Evolutionary conservation across 2,329 filamentous ascomycete species (phyloP).

Genomic region (Trichoderma sp.): DNA sequence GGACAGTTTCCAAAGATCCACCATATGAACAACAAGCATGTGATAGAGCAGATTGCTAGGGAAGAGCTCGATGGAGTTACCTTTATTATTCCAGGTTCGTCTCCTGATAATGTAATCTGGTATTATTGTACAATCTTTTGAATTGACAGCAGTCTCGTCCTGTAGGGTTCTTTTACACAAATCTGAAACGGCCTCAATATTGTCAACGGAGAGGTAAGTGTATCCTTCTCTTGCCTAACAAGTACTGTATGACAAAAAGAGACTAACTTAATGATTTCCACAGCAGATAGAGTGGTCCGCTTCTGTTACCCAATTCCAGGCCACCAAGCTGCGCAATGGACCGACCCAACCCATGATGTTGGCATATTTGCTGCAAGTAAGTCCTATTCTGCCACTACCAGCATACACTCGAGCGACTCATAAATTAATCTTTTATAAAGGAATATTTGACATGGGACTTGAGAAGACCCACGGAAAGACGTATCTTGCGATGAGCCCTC

Average conservation of each 20-base stretch:
- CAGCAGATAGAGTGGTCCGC: background rate
- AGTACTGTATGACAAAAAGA: background rate
- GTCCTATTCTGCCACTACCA: background rate
- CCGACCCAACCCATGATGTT: background rate
- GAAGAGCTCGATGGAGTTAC: background rate
- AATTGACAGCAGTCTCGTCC: background rate
- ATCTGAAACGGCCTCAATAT: background rate
- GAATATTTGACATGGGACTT: background rate
- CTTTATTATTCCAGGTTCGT: background rate
- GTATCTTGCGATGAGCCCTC: background rate
- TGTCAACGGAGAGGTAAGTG: background rate
- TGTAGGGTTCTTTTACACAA: background rate
- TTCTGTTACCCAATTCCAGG: background rate
- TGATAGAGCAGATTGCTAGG: background rate
- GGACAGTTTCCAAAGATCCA: background rate
- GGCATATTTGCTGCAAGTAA: background rate
- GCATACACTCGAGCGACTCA: background rate
- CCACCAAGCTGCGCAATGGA: background rate
- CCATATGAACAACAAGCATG: background rate
- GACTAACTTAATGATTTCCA: background rate
- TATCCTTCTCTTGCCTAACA: background rate
- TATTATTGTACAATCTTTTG: background rate
- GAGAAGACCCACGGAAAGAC: background rate
- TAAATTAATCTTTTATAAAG: background rate
- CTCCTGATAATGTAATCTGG: fast-evolving